Conservation (phyloP, 2,329 filamentous ascomycete genomes). For the Aspergillus udagawae region DNA sequence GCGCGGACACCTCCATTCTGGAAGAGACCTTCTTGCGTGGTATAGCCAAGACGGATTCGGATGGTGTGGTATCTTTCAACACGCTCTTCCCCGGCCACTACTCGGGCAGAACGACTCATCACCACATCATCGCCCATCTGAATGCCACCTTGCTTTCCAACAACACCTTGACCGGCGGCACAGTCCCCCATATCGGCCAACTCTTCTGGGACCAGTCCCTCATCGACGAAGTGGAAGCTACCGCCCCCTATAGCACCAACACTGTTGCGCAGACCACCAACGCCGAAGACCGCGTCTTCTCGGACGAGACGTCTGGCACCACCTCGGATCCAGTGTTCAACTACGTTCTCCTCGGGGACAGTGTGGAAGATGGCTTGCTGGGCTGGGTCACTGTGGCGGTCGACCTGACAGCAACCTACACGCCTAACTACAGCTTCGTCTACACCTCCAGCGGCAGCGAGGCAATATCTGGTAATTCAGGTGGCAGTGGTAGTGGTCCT, state of each 20-base stretch:
- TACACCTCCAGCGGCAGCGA: constrained; percentile 1
- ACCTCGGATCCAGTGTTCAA: constrained; percentile 13
- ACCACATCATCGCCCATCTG: constrained; percentile 28
- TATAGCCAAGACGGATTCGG: constrained; percentile 39
- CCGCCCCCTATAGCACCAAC: constrained; percentile 31
- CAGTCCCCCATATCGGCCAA: constrained; percentile 58
- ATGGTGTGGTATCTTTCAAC: constrained; percentile 41
- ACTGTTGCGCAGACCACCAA: constrained; percentile 11
- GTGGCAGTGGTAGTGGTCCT: neutral
- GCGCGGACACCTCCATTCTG: constrained; percentile 25
- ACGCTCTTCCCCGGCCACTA: constrained; percentile 46
- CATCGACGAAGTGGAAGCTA: constrained; percentile 46
- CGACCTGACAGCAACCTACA: constrained; percentile 8
- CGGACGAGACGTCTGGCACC: constrained; percentile 9
- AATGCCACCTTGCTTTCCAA: constrained; percentile 26
- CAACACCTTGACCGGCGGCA: constrained; percentile 42
- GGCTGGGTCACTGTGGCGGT: constrained; percentile 13
- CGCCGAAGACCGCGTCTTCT: constrained; percentile 10
- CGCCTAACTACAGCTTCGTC: constrained; percentile 3
- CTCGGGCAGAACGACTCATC: constrained; percentile 29
- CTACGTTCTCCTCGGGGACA: constrained; percentile 13
- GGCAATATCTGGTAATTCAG: neutral
- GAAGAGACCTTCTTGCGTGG: constrained; percentile 42
- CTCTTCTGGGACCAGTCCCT: constrained; percentile 59
- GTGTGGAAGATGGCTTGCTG: constrained; percentile 10